Evolutionary conservation across 179 eudicot species (phyloP), one percentile per base, ranked within the genome.

Genomic region (Silene coronaria): DNA sequence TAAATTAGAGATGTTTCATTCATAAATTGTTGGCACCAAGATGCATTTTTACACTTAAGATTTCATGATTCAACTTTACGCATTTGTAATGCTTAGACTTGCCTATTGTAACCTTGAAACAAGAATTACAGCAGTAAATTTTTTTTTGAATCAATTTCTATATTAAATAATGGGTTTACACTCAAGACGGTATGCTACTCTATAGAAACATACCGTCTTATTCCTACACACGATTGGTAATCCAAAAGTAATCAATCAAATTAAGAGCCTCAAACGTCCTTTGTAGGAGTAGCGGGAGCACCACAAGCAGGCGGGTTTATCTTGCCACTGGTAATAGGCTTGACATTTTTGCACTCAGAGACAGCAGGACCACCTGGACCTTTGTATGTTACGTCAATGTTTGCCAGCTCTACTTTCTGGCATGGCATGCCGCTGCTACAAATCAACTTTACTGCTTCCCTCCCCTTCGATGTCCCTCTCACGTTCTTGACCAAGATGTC

Each of bases 341-440:
- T 78, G 1, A 84, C 82, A 59, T 61, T 61, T 64, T 78, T 78
- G 55, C 86, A 84, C 24, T 53, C 21, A 28, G 80, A 84, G 3
- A 76, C 74, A 2, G 82, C 80, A 0, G 77, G 77, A 17, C 84
- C 84, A 16, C 46, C 80, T 3, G 2, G 10, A 19, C 84, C 86
- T 6, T 0, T 75, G 74, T 68, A 76, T 7, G 30, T 30, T 77
- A 84, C 22, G 74, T 84, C 78, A 2, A 84, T 84, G 59, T 84
- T 82, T 2, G 36, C 42, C 11, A 84, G 70, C 60, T 72, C 45
- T 4, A 84, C 82, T 34, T 68, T 73, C 13, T 78, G 63, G 26
- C 84, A 84, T 10, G 86, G 82, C n/a, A 30, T 1, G 6, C 71
- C 34, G 2, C 46, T 45, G 64, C 86, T 84, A 34, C 86, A 84